Evolutionary conservation across 2,329 filamentous ascomycete genomes (phyloP).

Genomic region (Alternaria sp.): DNA sequence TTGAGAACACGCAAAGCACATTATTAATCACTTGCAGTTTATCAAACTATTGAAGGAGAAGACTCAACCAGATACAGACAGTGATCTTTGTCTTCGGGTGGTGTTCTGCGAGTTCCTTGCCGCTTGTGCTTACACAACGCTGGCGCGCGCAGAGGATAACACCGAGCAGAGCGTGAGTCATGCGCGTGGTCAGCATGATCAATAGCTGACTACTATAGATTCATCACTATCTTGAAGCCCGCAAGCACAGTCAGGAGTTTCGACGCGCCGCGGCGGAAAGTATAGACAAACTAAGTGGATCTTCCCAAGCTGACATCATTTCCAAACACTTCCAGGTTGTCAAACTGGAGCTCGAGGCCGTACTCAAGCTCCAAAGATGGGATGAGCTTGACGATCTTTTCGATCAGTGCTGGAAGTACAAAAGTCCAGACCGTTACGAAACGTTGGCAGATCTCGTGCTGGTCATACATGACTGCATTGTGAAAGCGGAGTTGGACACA

Average conservation of each 20-base stretch:
- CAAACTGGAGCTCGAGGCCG: conserved; percentile 81
- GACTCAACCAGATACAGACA: conserved; percentile 32
- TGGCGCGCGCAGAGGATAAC: conserved; percentile 59
- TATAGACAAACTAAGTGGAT: conserved; percentile 53
- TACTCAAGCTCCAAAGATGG: conserved; percentile 72
- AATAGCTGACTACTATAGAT: conserved; percentile 56
- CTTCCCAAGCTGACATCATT: conserved; percentile 62
- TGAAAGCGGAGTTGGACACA: conserved; percentile 36
- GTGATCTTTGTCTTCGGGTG: conserved; percentile 65
- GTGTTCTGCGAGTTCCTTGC: conserved; percentile 76
- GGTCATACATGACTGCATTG: conserved; percentile 53
- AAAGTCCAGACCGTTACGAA: conserved; percentile 53
- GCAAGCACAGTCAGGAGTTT: conserved; percentile 69
- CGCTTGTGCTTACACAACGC: conserved; percentile 55
- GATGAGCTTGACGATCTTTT: conserved; percentile 70
- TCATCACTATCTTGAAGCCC: conserved; percentile 69
- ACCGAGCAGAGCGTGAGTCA: conserved; percentile 51
- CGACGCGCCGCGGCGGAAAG: conserved; percentile 57
- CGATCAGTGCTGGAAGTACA: conserved; percentile 52
- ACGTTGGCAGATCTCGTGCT: conserved; percentile 59
- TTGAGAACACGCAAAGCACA: not conserved
- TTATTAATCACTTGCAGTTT: conserved; percentile 45
- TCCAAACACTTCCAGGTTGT: conserved; percentile 72
- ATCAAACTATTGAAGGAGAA: conserved; percentile 50
- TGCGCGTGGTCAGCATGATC: conserved; percentile 20